These are phyloP conservation scores for Pyrus communis DNA, from an alignment of 306 rosid genomes.

Conservation along the genomic window DNA sequence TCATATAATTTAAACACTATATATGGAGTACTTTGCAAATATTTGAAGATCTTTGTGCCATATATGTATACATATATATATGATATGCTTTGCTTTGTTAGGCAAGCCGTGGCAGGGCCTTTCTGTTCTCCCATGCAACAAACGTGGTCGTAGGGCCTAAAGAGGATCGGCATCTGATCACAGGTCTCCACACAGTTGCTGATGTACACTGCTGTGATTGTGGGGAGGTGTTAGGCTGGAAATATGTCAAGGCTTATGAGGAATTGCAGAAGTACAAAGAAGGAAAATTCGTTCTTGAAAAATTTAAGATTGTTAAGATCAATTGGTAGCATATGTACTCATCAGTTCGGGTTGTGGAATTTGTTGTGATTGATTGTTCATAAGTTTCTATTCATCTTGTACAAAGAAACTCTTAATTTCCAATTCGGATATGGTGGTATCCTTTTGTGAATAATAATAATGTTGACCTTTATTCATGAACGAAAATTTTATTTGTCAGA, in stretches of 20 bases:
- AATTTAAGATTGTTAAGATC: slow-evolving; percentile 45
- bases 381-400: neutral
- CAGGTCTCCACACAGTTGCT: slow-evolving; percentile 58
- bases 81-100: slow-evolving; percentile 13
- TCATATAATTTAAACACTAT: neutral
- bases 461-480: too few relatives aligned
- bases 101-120: slow-evolving; percentile 64
- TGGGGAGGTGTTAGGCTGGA: slow-evolving; percentile 61
- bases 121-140: slow-evolving; percentile 52
- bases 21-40: neutral
- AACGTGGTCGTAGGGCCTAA: slow-evolving; percentile 44
- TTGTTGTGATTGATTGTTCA: neutral
- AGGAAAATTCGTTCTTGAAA: slow-evolving; percentile 57
- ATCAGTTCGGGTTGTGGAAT: neutral
- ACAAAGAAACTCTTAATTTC: neutral
- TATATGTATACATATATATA: too few relatives aligned
- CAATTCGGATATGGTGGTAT: neutral
- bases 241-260: slow-evolving; percentile 50
- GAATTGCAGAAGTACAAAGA: slow-evolving; percentile 60
- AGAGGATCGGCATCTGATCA: slow-evolving; percentile 39
- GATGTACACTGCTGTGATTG: slow-evolving; percentile 58
- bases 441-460: neutral
- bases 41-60: neutral
- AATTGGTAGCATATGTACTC: slow-evolving; percentile 24
- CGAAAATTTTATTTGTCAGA: too few relatives aligned